These are phyloP conservation scores for Tubosaeta sp. DNA, from an alignment of 768 basidiomycete species.

Conservation along the genomic window DNA sequence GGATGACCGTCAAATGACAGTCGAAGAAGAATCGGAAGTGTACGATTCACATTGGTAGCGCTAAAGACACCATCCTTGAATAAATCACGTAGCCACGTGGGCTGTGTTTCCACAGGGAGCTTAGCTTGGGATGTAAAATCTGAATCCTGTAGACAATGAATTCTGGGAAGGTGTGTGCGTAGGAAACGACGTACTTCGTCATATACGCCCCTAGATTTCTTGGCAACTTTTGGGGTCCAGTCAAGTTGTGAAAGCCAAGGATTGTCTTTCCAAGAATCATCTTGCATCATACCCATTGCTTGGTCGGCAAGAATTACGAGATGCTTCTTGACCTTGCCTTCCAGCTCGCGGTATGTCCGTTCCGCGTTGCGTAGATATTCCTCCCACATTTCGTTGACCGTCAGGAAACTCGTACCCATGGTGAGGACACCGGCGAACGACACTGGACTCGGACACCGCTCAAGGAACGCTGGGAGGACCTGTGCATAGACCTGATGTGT, in stretches of 20 bases:
- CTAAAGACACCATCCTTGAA: conserved; percentile 38
- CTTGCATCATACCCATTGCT: conserved; percentile 45
- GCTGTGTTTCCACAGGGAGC: conserved; percentile 28
- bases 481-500: conserved; percentile 78
- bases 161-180: neutral
- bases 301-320: conserved; percentile 68
- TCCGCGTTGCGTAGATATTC: conserved; percentile 78
- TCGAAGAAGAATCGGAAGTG: conserved; percentile 65
- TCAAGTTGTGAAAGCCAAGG: conserved; percentile 89
- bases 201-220: conserved; percentile 60
- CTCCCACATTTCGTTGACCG: conserved; percentile 90
- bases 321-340: conserved; percentile 53
- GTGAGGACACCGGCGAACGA: conserved; percentile 86
- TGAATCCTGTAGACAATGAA: conserved; percentile 5
- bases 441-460: conserved; percentile 85
- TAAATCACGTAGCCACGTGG: conserved; percentile 56
- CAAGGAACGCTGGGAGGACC: conserved; percentile 77
- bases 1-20: conserved; percentile 60
- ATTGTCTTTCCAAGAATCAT: conserved; percentile 61
- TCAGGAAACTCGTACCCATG: conserved; percentile 90
- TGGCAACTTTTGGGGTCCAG: conserved; percentile 85
- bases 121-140: neutral
- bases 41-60: conserved; percentile 37
- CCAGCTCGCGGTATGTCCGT: conserved; percentile 63
- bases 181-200: conserved; percentile 19